Evolutionary conservation across 345 rosid genomes (phyloP).

Genomic region (Kernera saxatilis): DNA sequence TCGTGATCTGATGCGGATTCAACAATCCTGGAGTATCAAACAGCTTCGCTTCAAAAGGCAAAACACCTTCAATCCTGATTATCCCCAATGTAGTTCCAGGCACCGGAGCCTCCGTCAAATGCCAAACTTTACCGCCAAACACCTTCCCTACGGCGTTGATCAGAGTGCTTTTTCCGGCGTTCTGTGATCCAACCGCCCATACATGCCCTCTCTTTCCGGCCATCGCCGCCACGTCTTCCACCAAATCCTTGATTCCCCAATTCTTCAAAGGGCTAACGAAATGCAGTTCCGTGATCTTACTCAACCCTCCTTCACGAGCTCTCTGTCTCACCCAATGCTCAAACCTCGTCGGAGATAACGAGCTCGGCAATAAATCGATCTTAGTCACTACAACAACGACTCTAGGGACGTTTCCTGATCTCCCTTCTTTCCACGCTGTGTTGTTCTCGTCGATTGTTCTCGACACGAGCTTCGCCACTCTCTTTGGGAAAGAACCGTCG

Average conservation of each 20-base stretch:
- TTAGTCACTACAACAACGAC: conserved; percentile 76
- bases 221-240: conserved; percentile 63
- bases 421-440: conserved; percentile 75
- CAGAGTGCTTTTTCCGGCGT: conserved; percentile 88
- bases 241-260: conserved; percentile 80
- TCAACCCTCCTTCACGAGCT: conserved; percentile 73
- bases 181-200: conserved; percentile 90
- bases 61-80: conserved; percentile 72
- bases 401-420: conserved; percentile 77
- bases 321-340: conserved; percentile 89
- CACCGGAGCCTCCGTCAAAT: conserved; percentile 85
- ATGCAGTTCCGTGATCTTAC: conserved; percentile 63
- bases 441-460: conserved; percentile 61
- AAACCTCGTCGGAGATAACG: conserved; percentile 59
- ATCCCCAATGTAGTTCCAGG: conserved; percentile 93
- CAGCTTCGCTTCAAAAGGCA: conserved; percentile 72
- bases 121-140: conserved; percentile 46
- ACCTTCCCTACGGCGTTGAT: conserved; percentile 68
- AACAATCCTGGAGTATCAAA: conserved; percentile 90
- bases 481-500: conserved; percentile 83
- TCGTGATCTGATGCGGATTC: conserved; percentile 79
- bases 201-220: conserved; percentile 85
- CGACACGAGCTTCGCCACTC: conserved; percentile 71
- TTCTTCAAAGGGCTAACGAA: conserved; percentile 78
- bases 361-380: conserved; percentile 77